Evolutionary conservation across 208 protist species (phyloP).

Genomic region (Trypanosoma conorhini): DNA sequence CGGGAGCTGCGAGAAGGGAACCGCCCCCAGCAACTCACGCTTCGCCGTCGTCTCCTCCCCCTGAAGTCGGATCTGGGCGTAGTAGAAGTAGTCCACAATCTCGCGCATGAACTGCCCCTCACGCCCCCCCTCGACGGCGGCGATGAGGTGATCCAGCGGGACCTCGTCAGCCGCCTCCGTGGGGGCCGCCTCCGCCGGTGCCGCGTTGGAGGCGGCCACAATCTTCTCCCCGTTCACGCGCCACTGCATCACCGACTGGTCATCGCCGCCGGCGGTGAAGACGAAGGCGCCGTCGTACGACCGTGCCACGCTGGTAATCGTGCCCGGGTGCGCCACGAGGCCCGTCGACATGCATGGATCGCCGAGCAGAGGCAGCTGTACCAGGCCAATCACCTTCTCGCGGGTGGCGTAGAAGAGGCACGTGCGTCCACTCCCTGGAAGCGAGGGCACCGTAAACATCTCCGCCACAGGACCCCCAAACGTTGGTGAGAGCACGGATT

Average conservation of each 20-base stretch:
- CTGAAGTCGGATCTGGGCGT: constrained; percentile 94
- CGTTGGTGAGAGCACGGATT: constrained; percentile 89
- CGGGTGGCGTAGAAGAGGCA: constrained; percentile 88
- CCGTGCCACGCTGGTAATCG: constrained; percentile 66
- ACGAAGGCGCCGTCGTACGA: constrained; percentile 86
- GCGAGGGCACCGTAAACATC: constrained; percentile 52
- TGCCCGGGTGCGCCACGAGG: constrained; percentile 92
- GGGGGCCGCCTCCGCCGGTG: neutral
- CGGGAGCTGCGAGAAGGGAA: constrained; percentile 91
- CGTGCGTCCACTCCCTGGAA: constrained; percentile 18
- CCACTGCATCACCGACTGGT: constrained; percentile 93
- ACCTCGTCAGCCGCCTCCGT: constrained; percentile 36
- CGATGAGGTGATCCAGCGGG: constrained; percentile 85
- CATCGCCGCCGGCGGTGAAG: constrained; percentile 91
- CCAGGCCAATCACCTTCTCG: constrained; percentile 93
- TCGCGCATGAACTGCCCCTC: constrained; percentile 92
- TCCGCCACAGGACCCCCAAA: constrained; percentile 90
- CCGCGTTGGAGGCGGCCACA: constrained; percentile 25
- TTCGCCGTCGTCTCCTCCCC: constrained; percentile 94
- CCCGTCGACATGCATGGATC: constrained; percentile 91
- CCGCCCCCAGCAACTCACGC: constrained; percentile 86
- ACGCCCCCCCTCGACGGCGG: constrained; percentile 89
- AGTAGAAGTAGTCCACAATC: constrained; percentile 97
- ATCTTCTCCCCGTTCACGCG: constrained; percentile 61
- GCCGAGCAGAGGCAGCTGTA: constrained; percentile 91